Evolutionary conservation across 2,329 filamentous ascomycete genomes (phyloP).

Genomic region (Plenodomus lindquistii): DNA sequence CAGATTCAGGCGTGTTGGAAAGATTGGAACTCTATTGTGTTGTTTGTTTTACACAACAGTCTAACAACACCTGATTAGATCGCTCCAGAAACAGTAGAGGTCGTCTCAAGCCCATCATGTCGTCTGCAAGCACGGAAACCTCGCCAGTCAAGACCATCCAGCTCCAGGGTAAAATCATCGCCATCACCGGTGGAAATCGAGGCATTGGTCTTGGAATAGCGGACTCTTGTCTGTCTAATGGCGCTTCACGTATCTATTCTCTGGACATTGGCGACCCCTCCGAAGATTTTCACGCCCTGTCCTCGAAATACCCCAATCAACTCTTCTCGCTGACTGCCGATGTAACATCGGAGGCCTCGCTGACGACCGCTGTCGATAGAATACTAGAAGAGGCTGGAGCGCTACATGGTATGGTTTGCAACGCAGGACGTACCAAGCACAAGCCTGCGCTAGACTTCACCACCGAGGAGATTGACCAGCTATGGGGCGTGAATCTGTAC

Average conservation of each 20-base stretch:
- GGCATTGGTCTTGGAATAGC: conserved; percentile 53
- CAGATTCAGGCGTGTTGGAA: too few species aligned
- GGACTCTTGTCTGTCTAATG: conserved; percentile 53
- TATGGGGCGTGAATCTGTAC: conserved; percentile 53
- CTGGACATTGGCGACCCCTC: conserved; percentile 52
- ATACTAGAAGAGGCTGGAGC: conserved; percentile 51
- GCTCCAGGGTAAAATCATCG: conserved; percentile 32
- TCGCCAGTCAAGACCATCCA: conserved; percentile 30
- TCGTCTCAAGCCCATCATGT: neutral
- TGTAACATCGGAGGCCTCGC: conserved; percentile 53
- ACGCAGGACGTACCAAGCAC: conserved; percentile 58
- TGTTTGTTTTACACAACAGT: neutral
- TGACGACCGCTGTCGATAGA: conserved; percentile 50
- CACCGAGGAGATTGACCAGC: conserved; percentile 50
- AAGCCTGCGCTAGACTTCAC: conserved; percentile 57
- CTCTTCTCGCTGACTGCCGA: conserved; percentile 51
- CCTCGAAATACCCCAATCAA: conserved; percentile 46
- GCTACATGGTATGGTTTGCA: conserved; percentile 56
- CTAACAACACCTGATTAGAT: neutral
- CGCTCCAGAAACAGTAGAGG: too few species aligned
- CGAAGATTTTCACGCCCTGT: conserved; percentile 47
- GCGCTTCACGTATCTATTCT: conserved; percentile 50
- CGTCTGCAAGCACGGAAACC: conserved; percentile 15
- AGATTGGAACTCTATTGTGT: neutral
- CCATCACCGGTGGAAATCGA: conserved; percentile 36